Evolutionary conservation across 2,329 filamentous ascomycete species (phyloP), one percentile per base, ranked within the genome.

Genomic region (Sporothrix brunneoviolacea): DNA sequence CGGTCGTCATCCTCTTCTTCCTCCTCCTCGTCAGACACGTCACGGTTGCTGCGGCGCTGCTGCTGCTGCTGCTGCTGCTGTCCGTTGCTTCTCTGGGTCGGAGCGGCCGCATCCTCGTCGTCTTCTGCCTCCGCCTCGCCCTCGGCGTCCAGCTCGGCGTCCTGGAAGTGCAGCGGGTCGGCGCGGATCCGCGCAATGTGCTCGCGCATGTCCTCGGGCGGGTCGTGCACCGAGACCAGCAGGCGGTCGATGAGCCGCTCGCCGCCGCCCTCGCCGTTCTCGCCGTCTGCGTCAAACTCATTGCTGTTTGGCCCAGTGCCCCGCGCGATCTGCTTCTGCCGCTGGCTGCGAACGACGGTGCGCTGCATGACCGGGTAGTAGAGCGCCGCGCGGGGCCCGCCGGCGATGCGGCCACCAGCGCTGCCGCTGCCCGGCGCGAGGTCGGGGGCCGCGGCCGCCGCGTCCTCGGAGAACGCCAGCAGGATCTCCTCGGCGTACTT

Each of bases 321-420:
- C 41, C 76, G 75, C 40, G 77, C 74, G 56, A 83, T 82, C 61
- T 81, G 81, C 70, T 79, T 83, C 54, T 73, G 76, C 52, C 82
- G 75, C 65, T 83, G 80, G 27, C 79, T 80, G 39, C 80, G 73
- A 59, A 86, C 79, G 19, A 73, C 72, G 41, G 74, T 79, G 48
- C 79, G 77, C 64, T 84, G 80, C 67, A 85, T 77, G 55, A 86
- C 73, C 4, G 83, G 83, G 59, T 85, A 86, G 65, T 84, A 86
- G 64, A 82, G 84, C 12, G 76, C 78, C 7, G 74, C 82, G 62
- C 78, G 79, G 56, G 79, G 73, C 44, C 68, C 62, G 50, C 68
- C 65, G 45, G 73, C 72, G 55, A 74, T 71, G 33, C 56, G 45
- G 27, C 52, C 51, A 41, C 54, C 63, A n/a, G n/a, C n/a, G n/a